These are phyloP conservation scores for Sicyos baderoa DNA, from an alignment of 306 rosid species.

Conservation along the genomic window DNA sequence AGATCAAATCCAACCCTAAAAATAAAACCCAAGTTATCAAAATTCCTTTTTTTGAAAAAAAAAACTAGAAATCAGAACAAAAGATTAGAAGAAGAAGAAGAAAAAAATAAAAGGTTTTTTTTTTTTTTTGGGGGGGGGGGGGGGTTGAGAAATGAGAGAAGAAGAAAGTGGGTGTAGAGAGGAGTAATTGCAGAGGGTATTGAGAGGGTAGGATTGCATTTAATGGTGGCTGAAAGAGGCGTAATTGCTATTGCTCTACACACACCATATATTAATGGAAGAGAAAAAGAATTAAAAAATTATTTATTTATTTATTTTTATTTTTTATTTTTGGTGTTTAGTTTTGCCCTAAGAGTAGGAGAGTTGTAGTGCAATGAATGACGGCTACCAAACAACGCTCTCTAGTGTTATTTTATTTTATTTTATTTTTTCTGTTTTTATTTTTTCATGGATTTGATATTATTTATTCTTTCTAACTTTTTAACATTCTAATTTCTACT, in stretches of 20 bases:
- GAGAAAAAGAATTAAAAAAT: neutral
- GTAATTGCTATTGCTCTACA: constrained; percentile 60
- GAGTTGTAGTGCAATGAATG: constrained; percentile 20
- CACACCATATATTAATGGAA: constrained; percentile 22
- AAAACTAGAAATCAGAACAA: neutral
- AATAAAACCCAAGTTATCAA: neutral
- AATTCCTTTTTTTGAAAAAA: neutral
- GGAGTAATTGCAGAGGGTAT: constrained; percentile 90
- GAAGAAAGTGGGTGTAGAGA: constrained; percentile 34
- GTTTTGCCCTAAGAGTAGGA: constrained; percentile 16
- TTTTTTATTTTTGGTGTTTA: neutral
- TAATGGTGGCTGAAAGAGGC: constrained; percentile 63
- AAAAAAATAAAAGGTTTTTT: neutral
- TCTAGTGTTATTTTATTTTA: neutral
- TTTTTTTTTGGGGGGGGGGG: no score
- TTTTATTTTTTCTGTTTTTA: no score
- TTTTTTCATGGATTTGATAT: neutral
- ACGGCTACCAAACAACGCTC: constrained; percentile 23
- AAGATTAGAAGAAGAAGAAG: neutral
- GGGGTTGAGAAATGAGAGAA: neutral
- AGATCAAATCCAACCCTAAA: neutral
- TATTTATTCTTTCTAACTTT: neutral
- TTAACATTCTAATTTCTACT: constrained; percentile 7
- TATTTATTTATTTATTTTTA: neutral
- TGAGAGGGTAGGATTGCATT: constrained; percentile 99